Evolutionary conservation across 225 moss, liverwort and hornwort genomes (phyloP).

Genomic region (Lunularia cruciata): DNA sequence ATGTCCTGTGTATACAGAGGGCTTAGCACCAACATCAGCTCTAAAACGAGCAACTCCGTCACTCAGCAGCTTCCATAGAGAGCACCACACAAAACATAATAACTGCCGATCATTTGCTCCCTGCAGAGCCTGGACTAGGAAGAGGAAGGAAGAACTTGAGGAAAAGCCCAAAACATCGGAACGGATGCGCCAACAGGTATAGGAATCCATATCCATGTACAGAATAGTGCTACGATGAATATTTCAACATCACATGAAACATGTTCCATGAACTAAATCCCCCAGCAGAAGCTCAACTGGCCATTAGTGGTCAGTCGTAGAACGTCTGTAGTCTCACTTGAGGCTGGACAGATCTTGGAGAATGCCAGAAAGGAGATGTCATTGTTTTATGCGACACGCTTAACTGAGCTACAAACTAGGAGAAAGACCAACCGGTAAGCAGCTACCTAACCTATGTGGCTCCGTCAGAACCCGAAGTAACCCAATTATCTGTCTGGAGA

Average conservation of each 20-base stretch:
- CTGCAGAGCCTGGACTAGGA: constrained; percentile 17
- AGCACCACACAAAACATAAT: not conserved
- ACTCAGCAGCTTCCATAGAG: no score
- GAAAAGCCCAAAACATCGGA: constrained; percentile 7
- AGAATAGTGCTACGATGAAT: no score
- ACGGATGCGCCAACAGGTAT: constrained; percentile 2
- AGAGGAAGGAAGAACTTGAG: constrained; percentile 17
- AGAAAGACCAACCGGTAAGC: constrained; percentile 16
- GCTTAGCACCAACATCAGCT: no score
- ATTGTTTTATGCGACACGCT: constrained; percentile 3
- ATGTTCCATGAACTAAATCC: no score
- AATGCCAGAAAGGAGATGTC: constrained; percentile 2
- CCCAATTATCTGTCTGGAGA: no score
- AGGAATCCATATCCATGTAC: not conserved
- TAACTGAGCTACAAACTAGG: constrained; percentile 12
- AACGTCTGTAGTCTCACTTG: not conserved
- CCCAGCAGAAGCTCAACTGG: no score
- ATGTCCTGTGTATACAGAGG: no score
- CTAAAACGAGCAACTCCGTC: no score
- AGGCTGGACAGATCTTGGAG: constrained; percentile 2
- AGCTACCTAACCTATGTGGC: no score
- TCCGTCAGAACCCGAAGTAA: no score
- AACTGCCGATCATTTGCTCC: not conserved
- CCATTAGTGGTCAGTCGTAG: no score
- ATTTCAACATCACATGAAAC: no score